phyloP scores from a whole-genome alignment of 768 basidiomycete species.

The Suillus ampliporus region DNA sequence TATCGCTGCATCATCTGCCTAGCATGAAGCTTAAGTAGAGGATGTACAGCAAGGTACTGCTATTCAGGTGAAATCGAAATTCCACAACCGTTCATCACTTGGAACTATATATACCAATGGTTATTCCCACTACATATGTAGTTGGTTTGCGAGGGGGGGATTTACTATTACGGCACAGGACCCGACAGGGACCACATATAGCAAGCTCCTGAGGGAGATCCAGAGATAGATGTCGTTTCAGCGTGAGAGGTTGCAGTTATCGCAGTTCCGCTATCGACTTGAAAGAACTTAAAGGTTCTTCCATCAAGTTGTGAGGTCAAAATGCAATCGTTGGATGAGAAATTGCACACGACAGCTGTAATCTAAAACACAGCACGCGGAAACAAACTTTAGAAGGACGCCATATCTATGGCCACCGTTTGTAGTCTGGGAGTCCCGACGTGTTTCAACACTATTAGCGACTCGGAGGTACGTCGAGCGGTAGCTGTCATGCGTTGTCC shows the following conservation, averaged over 20 bases:
- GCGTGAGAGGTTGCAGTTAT: slow-evolving; percentile 1
- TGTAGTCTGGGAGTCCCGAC: neutral
- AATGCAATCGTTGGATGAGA: neutral
- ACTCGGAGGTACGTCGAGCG: neutral
- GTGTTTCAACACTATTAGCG: neutral
- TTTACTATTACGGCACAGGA: neutral
- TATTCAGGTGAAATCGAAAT: neutral
- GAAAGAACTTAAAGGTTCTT: no score
- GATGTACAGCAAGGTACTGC: no score
- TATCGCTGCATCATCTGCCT: neutral
- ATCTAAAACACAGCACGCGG: neutral
- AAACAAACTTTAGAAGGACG: neutral
- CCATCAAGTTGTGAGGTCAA: no score
- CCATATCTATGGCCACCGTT: neutral
- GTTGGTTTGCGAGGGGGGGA: no score
- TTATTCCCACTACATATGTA: no score
- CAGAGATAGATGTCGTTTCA: neutral
- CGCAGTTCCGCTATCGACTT: neutral
- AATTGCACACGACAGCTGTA: neutral
- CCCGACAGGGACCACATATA: neutral
- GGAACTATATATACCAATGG: neutral
- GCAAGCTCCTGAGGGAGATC: neutral
- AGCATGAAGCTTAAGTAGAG: no score
- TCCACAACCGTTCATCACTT: neutral
- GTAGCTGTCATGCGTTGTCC: slow-evolving; percentile 5